Base-by-base conservation (phyloP, 805 yeast species). In the Saccharomyces eubayanus region DNA sequence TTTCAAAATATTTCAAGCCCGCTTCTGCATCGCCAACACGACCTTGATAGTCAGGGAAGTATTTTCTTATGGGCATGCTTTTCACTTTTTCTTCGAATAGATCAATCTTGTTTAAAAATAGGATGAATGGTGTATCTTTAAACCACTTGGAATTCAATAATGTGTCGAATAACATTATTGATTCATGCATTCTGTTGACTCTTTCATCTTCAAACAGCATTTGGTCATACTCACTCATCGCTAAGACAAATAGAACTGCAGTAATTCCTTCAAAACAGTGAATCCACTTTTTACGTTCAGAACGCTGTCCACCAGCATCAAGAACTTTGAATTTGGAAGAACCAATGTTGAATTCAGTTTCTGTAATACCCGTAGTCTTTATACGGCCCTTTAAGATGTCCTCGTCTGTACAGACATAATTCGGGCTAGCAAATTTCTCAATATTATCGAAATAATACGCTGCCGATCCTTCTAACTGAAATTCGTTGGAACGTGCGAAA, bases 301-400 rank as follows among this genome's bases (percentile, higher is more conserved):
- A 82, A 56, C 97, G 74, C 72, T 91, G 97, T 1, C 99, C 99
- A 51, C 99, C 99, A 3, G 97, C 98, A 75, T 94, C 99, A 47
- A 90, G 73, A 46, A 94, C 88, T 63, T 82, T 83, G 67, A 91
- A 84, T 58, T 77, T 80, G 48, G 82, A 78, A 2, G 81, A 77
- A 9, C 82, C 81, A 56, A 92, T 81, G 53, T 77, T 76, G 72
- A 94, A 91, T 52, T 77, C 79, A 5, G 94, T 86, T 68, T 92
- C 96, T 1, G 95, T 87, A 51, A 94, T 89, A 2, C 99, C 99
- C 0, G 97, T 91, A 12, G 99, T 92, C 71, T 92, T 91, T 62
- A 94, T 88, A 36, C 99, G 77, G 3, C 97, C 98, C 62, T 81
- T 85, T 59, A 94, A 73, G 53, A 94, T 90, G 69, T 94, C 99